Conservation (phyloP, 352 stramenopile genomes). For the Globisporangium acanthophoron region DNA sequence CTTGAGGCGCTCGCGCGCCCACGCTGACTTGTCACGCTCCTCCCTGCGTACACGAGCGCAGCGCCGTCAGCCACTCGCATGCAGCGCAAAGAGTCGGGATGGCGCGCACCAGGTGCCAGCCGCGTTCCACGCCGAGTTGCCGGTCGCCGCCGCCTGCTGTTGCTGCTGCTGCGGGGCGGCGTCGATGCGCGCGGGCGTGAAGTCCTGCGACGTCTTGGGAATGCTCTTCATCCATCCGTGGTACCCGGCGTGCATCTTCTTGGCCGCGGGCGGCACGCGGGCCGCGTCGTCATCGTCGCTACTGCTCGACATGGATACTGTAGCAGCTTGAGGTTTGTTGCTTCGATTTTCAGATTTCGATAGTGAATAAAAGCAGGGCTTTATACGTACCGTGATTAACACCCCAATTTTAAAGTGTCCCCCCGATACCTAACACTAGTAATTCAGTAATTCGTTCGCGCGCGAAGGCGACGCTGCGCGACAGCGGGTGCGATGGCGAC, state of each 20-base stretch:
- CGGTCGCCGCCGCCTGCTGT: constrained; percentile 16
- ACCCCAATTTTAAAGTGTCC: background rate
- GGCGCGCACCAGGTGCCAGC: constrained; percentile 68
- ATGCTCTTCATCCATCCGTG: constrained; percentile 89
- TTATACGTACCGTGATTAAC: background rate
- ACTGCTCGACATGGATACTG: constrained; percentile 14
- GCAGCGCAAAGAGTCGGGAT: background rate
- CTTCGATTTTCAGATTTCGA: background rate
- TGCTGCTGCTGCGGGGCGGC: constrained; percentile 15
- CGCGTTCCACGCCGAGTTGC: constrained; percentile 75
- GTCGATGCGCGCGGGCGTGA: constrained; percentile 64
- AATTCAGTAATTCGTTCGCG: too few species aligned
- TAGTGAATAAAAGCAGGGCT: background rate
- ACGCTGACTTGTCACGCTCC: constrained; percentile 77
- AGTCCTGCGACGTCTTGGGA: constrained; percentile 70
- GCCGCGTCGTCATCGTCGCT: constrained; percentile 32
- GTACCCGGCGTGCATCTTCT: constrained; percentile 79
- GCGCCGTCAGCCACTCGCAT: constrained; percentile 2
- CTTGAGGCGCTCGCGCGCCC: constrained; percentile 68
- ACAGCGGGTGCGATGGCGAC: background rate
- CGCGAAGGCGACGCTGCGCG: too few species aligned
- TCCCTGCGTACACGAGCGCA: constrained; percentile 33
- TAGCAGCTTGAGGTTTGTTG: background rate
- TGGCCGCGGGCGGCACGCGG: constrained; percentile 6
- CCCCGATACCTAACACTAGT: background rate